Evolutionary conservation across 1,284 basidiomycete species (phyloP).

Genomic region (Lignosus rhinocerotis): DNA sequence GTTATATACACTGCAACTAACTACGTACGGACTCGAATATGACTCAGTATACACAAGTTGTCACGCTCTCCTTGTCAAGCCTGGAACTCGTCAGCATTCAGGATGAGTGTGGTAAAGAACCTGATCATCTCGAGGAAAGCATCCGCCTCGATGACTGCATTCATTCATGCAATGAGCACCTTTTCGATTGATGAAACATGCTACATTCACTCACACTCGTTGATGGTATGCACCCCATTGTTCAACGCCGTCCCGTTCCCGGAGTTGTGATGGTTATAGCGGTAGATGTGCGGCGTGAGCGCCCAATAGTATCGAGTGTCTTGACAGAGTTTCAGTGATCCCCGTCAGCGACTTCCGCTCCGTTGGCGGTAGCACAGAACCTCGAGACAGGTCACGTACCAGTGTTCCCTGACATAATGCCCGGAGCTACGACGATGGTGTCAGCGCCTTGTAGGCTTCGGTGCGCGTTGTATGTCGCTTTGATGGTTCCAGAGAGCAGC

Average conservation of each 20-base stretch:
- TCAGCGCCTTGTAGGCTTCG: constrained; percentile 31
- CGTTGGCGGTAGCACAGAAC: neutral
- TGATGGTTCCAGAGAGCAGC: constrained; percentile 52
- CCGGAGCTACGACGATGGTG: constrained; percentile 44
- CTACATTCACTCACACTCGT: constrained; percentile 37
- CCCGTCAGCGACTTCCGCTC: constrained; percentile 1
- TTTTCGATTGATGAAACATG: neutral
- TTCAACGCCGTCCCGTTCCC: constrained; percentile 36
- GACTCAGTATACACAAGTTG: neutral
- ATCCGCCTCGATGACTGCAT: constrained; percentile 37
- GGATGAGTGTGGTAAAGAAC: constrained; percentile 47
- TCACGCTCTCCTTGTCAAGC: constrained; percentile 1
- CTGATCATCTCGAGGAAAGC: constrained; percentile 45
- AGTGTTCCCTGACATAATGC: constrained; percentile 52
- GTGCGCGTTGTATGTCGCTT: constrained; percentile 42
- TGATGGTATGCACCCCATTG: constrained; percentile 60
- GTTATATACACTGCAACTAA: neutral
- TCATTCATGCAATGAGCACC: constrained; percentile 4
- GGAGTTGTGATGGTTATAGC: constrained; percentile 44
- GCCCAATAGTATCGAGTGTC: constrained; percentile 52
- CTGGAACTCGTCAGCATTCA: constrained; percentile 47
- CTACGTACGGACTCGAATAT: neutral
- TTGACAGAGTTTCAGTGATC: constrained; percentile 18
- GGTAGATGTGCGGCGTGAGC: constrained; percentile 49
- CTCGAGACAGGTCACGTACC: constrained; percentile 29